Evolutionary conservation across 2,329 filamentous ascomycete species (phyloP), one percentile per base, ranked within the genome.

Genomic region (Epichloe uncinata): DNA sequence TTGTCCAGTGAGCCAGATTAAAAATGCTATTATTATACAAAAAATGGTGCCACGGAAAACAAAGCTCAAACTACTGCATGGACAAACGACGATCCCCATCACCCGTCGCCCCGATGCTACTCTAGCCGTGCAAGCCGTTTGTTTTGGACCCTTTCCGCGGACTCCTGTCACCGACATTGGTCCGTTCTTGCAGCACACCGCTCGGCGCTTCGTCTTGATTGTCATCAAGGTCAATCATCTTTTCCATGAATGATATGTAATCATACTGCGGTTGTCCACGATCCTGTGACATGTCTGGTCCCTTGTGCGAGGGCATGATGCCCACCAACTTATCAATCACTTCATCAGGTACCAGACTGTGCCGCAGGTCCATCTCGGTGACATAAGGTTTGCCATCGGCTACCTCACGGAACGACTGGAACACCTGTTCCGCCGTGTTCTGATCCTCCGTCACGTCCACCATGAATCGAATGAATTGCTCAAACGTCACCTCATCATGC

Each of bases 401-500:
- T 43, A 98, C 93, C 69, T 98, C 93, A 51, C 84, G 82, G 79
- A 98, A 98, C 55, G 86, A 94, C 70, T 98, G 91, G 73, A 93
- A 97, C 5, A 98, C 93, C 67, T 98, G 93, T 68, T 97, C 93
- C 12, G 93, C 93, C 4, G 90, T 96, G 66, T 98, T 96, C 70
- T 98, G 93, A 63, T 98, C 93, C 69, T 98, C 93, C 12, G 93
- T 98, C 46, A 96, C 93, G 58, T 95, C 88, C 45, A 98, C 93
- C 93, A 98, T 98, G 75, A 98, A 98, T 38, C 87, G 83, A 65
- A 98, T 98, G 63, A 98, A 98, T 68, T 97, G 91, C 71, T 98
- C 93, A 63, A 98, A 98, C 4, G 87, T 93, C 47, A 98, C 93
- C 56, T 85, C 79, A 66, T 83, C 85, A 56, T 73, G 78, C 36